A percentile compares a stretch with the other conserved stretches of the same genome.
phyloP scores from a whole-genome alignment of 257 asterid genomes.

The Thymus mandschuricus region DNA sequence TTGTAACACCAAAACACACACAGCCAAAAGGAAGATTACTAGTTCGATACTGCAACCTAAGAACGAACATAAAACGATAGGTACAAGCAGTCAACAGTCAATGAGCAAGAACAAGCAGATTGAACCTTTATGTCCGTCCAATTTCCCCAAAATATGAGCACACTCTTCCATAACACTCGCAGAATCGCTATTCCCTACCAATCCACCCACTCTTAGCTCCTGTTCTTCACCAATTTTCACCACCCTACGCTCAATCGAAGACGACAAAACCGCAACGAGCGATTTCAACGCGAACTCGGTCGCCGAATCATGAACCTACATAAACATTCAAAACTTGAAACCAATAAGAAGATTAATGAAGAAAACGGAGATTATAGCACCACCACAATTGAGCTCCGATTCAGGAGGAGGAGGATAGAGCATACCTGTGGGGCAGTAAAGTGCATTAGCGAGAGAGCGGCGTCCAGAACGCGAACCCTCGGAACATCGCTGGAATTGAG shows the following conservation, averaged over 20 bases:
- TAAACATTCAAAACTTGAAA: conserved; percentile 6
- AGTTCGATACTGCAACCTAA: not conserved
- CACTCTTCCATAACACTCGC: conserved; percentile 46
- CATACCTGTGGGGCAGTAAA: conserved; percentile 73
- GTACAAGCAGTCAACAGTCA: not conserved
- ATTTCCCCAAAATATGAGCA: conserved; percentile 47
- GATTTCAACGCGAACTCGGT: conserved; percentile 53
- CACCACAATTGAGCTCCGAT: not conserved
- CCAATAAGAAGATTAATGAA: not conserved
- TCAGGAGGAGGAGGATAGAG: not conserved
- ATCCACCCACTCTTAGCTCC: conserved; percentile 61
- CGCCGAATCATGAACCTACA: conserved; percentile 62
- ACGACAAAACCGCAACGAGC: conserved; percentile 56
- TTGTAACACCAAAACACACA: conserved; percentile 7
- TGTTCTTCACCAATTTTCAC: conserved; percentile 35
- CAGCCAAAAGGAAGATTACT: not conserved
- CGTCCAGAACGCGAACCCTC: conserved; percentile 55
- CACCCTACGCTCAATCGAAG: conserved; percentile 61
- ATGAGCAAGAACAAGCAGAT: conserved; percentile 5
- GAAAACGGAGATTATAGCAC: not conserved
- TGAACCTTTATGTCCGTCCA: conserved; percentile 53
- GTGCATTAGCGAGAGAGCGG: conserved; percentile 80
- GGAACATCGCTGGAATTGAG: conserved; percentile 61
- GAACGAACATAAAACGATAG: too few relatives aligned
- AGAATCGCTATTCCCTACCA: conserved; percentile 46